phyloP scores from a whole-genome alignment of 306 rosid species.

The Begonia loranthoides region DNA sequence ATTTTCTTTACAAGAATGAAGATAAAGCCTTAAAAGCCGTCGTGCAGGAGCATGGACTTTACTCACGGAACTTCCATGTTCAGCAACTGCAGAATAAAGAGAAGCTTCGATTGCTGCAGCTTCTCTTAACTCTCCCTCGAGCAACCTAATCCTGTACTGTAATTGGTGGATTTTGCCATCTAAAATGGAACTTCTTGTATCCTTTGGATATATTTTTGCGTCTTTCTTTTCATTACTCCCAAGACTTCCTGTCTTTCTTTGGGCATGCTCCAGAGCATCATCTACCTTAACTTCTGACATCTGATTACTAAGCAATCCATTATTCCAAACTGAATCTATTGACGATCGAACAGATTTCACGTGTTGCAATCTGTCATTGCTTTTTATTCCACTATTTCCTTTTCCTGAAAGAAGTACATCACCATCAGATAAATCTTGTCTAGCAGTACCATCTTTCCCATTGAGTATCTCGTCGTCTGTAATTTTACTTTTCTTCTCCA shows the following conservation, averaged over 20 bases:
- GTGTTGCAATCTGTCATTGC: slow-evolving; percentile 45
- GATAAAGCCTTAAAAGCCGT: slow-evolving; percentile 81
- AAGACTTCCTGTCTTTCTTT: slow-evolving; percentile 26
- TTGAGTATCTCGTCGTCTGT: slow-evolving; percentile 26
- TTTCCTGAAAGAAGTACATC: slow-evolving; percentile 14
- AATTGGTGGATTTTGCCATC: slow-evolving; percentile 59
- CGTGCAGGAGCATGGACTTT: slow-evolving; percentile 99
- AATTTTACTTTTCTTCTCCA: slow-evolving; percentile 20
- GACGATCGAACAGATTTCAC: slow-evolving; percentile 79
- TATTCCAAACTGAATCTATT: slow-evolving; percentile 38
- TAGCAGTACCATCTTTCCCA: slow-evolving; percentile 18
- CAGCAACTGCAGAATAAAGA: slow-evolving; percentile 86
- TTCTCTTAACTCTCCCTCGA: slow-evolving; percentile 93
- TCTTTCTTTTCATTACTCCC: slow-evolving; percentile 49
- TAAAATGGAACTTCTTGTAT: slow-evolving; percentile 38
- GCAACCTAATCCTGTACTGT: slow-evolving; percentile 67
- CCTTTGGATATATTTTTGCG: slow-evolving; percentile 59
- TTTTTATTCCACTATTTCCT: slow-evolving; percentile 21
- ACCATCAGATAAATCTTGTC: slow-evolving; percentile 17
- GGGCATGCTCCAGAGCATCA: slow-evolving; percentile 34
- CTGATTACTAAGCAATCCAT: slow-evolving; percentile 26
- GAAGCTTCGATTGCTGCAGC: slow-evolving; percentile 88
- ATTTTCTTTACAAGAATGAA: slow-evolving; percentile 73
- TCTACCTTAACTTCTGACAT: slow-evolving; percentile 30
- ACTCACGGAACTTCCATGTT: slow-evolving; percentile 94